phyloP scores from a whole-genome alignment of 805 yeast genomes.

The Metschnikowia baotianmanensis region DNA sequence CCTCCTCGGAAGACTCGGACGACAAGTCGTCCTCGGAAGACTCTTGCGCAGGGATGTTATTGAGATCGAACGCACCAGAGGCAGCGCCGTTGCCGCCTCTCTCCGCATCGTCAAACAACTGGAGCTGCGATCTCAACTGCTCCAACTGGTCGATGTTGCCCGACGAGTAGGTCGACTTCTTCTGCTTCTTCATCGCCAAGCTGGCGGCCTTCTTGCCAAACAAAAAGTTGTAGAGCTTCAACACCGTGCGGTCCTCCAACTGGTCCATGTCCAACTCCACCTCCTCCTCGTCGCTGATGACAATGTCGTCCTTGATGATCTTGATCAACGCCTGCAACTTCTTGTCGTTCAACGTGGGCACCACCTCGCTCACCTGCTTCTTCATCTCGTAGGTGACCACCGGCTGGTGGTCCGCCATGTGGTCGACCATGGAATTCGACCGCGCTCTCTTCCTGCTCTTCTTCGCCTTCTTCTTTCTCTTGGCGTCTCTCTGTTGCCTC shows the following conservation, averaged over 20 bases:
- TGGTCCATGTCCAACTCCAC: conserved; percentile 95
- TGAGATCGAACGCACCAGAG: conserved; percentile 29
- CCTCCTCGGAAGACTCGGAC: conserved; percentile 71
- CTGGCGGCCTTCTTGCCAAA: conserved; percentile 41
- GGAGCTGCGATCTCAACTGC: conserved; percentile 53
- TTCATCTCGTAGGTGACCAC: conserved; percentile 92
- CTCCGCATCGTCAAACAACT: conserved; percentile 40
- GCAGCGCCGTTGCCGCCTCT: conserved; percentile 19
- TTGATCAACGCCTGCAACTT: conserved; percentile 80
- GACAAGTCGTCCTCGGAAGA: conserved; percentile 52
- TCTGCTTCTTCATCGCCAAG: conserved; percentile 44
- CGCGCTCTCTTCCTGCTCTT: conserved; percentile 30
- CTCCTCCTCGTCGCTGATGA: conserved; percentile 69
- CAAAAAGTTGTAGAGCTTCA: conserved; percentile 81
- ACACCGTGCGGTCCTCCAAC: conserved; percentile 77
- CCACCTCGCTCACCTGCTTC: conserved; percentile 84
- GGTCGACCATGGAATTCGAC: conserved; percentile 26
- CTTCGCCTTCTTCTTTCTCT: conserved; percentile 39
- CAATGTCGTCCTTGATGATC: conserved; percentile 72
- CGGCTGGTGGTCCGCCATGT: conserved; percentile 27
- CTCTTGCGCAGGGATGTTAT: conserved; percentile 36
- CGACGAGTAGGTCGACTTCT: conserved; percentile 31
- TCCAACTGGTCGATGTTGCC: conserved; percentile 55
- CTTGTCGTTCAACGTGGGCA: conserved; percentile 72
- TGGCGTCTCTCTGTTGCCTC: conserved; percentile 59